phyloP scores from a whole-genome alignment of 2,329 filamentous ascomycete genomes.

The Cladosporium halotolerans region DNA sequence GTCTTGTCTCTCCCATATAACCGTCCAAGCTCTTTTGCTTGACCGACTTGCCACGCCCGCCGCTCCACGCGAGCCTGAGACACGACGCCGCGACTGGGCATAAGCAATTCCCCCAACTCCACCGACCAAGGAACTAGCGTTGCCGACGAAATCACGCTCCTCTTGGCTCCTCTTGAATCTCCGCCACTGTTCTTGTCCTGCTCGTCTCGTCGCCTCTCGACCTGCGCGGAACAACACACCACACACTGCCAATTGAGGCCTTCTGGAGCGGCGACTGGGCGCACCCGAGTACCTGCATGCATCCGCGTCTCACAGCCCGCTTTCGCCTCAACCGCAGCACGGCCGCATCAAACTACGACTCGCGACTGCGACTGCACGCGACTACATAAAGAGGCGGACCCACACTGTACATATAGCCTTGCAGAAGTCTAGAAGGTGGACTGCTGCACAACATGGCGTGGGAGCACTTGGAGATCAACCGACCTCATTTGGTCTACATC shows the following conservation, averaged over 20 bases:
- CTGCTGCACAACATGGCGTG: conserved; percentile 56
- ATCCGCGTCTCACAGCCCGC: conserved; percentile 9
- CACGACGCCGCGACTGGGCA: conserved; percentile 6
- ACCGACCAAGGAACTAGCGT: conserved; percentile 10
- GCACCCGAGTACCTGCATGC: conserved; percentile 21
- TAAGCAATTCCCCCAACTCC: conserved; percentile 1
- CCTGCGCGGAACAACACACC: neutral
- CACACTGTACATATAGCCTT: conserved; percentile 5
- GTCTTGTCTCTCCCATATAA: neutral
- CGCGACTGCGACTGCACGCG: conserved; percentile 14
- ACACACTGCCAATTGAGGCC: conserved; percentile 18
- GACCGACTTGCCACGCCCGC: neutral
- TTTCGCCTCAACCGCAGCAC: conserved; percentile 13
- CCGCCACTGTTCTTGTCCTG: conserved; percentile 4
- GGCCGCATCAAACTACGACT: conserved; percentile 12
- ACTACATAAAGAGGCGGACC: conserved; percentile 9
- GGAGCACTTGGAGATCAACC: conserved; percentile 79
- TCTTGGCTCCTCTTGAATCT: conserved; percentile 2
- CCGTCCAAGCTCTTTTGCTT: conserved; percentile 9
- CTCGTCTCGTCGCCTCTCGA: neutral
- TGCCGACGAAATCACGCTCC: conserved; percentile 5
- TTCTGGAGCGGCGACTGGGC: conserved; percentile 32
- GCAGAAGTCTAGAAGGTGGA: neutral
- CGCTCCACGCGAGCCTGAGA: conserved; percentile 6
- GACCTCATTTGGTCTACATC: conserved; percentile 95